Evolutionary conservation across 169 alveolate species (phyloP).

Genomic region (Eimeria zaria): DNA sequence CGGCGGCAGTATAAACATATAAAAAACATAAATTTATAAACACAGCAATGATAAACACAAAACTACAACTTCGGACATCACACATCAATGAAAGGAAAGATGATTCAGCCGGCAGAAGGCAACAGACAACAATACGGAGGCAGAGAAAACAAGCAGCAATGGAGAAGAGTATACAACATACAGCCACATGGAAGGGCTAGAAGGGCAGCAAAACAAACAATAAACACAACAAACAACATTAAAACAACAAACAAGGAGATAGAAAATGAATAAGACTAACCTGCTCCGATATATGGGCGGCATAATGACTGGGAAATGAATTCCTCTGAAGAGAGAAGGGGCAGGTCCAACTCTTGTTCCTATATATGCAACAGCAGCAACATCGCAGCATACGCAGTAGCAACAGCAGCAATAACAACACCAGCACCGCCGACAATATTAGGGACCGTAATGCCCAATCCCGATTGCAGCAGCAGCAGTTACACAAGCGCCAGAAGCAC

Average conservation of each 20-base stretch:
- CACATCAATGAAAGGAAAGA: neutral
- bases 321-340: constrained; percentile 97
- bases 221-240: neutral
- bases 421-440: neutral
- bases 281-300: constrained; percentile 97
- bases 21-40: neutral
- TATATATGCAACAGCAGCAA: constrained; percentile 20
- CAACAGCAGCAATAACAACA: neutral
- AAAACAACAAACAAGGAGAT: neutral
- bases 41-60: no score
- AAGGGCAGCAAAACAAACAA: neutral
- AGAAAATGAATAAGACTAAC: neutral
- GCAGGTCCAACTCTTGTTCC: constrained; percentile 98
- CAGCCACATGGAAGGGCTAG: neutral
- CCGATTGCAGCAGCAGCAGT: neutral
- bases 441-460: neutral
- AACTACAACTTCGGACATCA: neutral
- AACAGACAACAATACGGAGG: neutral
- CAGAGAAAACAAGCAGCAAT: neutral
- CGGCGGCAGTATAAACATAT: no score
- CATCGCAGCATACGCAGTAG: neutral
- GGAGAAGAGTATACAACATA: neutral
- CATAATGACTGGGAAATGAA: constrained; percentile 98
- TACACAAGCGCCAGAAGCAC: neutral
- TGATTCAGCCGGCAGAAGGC: neutral